Evolutionary conservation across 441 rosid species (phyloP), one percentile per base, ranked within the genome.

Genomic region (Adansonia madagascariensis): DNA sequence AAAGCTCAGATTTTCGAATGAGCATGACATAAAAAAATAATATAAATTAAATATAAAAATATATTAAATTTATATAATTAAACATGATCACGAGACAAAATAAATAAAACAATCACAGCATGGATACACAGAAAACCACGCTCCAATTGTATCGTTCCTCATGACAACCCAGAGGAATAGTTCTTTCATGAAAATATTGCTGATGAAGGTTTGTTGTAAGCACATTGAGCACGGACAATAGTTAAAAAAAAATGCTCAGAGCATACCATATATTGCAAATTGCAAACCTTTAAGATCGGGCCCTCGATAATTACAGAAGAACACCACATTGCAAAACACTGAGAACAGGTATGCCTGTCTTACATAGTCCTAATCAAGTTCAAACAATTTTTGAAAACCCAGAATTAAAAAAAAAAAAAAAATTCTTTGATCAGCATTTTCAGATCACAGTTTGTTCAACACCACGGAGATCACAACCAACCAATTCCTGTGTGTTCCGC

Each of bases 191-290:
- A 27, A 24, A 50, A 22, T 20, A 46, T 46, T 22, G 18, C 56
- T 46, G 11, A 67, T 27, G 35, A 27, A 27, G 35, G 35, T 27
- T 27, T 27, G 35, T 27, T 27, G 35, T 27, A 27, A 27, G 35
- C 35, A 67, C 72, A 27, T 52, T 52, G 24, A 22, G 74, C 47
- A 71, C 46, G n/a, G 61, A 70, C 52, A 3, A 4, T 27, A 18
- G 46, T 9, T 2, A 52, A 5, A 39, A 60, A 27, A 27, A 27
- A 27, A 27, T 27, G 6, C 60, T 71, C 24, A 10, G n/a, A 6
- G 47, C 74, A 52, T 27, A 8, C 15, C 64, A 56, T 55, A 24
- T 39, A 55, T 17, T 71, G 64, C 75, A 41, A 35, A 63, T 7
- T 8, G 18, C 46, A 56, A 39, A 44, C 52, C 65, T 41, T 11